Evolutionary conservation across 768 basidiomycete species (phyloP).

Genomic region (Cyathus striatus): DNA sequence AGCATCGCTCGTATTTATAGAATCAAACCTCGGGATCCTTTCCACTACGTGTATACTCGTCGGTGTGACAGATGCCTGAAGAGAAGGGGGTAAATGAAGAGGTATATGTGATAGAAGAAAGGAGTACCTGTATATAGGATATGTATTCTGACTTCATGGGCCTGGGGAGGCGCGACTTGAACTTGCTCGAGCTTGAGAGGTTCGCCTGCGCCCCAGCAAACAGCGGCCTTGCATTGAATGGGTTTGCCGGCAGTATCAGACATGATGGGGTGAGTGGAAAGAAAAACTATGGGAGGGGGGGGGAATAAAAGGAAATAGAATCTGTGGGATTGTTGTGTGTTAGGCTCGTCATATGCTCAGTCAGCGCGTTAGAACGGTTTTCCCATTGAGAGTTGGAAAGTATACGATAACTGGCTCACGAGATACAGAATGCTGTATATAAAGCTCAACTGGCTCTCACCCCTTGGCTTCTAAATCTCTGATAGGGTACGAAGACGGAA

Average conservation of each 20-base stretch:
- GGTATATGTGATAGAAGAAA: too few species aligned
- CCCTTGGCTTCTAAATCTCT: too few species aligned
- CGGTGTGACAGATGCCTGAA: slow-evolving; percentile 92
- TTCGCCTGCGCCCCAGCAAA: slow-evolving; percentile 93
- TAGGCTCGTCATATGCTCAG: slow-evolving; percentile 4
- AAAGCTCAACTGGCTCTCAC: too few species aligned
- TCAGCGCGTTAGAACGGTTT: slow-evolving; percentile 6
- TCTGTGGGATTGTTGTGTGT: not conserved
- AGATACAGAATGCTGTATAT: too few species aligned
- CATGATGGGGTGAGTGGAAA: slow-evolving; percentile 41
- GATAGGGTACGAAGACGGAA: too few species aligned
- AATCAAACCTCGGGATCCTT: slow-evolving; percentile 97
- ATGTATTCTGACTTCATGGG: slow-evolving; percentile 89
- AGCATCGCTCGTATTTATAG: too few species aligned
- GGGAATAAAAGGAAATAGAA: slow-evolving; percentile 15
- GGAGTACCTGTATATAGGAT: slow-evolving; percentile 81
- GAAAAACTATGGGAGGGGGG: slow-evolving; percentile 11
- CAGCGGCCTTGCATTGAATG: slow-evolving; percentile 88
- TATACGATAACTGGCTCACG: not conserved
- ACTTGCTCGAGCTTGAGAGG: slow-evolving; percentile 85
- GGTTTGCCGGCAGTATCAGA: slow-evolving; percentile 68
- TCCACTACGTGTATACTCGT: slow-evolving; percentile 95
- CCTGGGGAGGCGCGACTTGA: slow-evolving; percentile 87
- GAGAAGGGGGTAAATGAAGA: too few species aligned
- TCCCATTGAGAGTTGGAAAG: slow-evolving; percentile 1